These are phyloP conservation scores for Brettanomyces nanus DNA, from an alignment of 805 yeast species.

Conservation along the genomic window DNA sequence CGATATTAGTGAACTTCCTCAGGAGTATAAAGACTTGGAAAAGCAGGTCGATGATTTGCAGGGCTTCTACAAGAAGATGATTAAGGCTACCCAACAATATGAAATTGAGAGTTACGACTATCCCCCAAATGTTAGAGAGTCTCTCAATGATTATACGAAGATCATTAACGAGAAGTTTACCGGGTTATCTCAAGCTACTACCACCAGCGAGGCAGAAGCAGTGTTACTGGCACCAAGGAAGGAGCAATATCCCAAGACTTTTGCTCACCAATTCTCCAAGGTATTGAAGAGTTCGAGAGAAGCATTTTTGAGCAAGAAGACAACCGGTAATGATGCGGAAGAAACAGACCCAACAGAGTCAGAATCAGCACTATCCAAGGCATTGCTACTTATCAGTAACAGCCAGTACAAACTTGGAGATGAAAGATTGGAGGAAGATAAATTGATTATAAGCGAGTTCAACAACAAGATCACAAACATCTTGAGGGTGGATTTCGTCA, in stretches of 20 bases:
- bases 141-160: constrained; percentile 53
- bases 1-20: constrained; percentile 65
- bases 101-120: constrained; percentile 73
- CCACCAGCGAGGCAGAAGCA: constrained; percentile 60
- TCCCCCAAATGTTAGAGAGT: constrained; percentile 71
- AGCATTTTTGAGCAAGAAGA: constrained; percentile 22
- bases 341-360: background rate
- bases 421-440: constrained; percentile 65
- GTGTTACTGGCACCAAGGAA: constrained; percentile 32
- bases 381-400: constrained; percentile 46
- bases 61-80: constrained; percentile 44
- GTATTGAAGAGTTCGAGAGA: constrained; percentile 45
- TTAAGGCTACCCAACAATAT: constrained; percentile 52
- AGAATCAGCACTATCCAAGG: constrained; percentile 26
- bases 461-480: constrained; percentile 46
- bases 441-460: constrained; percentile 48
- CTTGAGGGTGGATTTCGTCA: constrained; percentile 50
- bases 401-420: constrained; percentile 56
- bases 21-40: constrained; percentile 62
- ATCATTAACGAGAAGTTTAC: constrained; percentile 46
- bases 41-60: constrained; percentile 57
- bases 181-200: constrained; percentile 54
- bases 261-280: constrained; percentile 60
- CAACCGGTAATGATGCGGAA: constrained; percentile 28
- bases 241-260: constrained; percentile 52